phyloP scores from a whole-genome alignment of 371 early-diverging fungal species.

The Mucor plumbeus region DNA sequence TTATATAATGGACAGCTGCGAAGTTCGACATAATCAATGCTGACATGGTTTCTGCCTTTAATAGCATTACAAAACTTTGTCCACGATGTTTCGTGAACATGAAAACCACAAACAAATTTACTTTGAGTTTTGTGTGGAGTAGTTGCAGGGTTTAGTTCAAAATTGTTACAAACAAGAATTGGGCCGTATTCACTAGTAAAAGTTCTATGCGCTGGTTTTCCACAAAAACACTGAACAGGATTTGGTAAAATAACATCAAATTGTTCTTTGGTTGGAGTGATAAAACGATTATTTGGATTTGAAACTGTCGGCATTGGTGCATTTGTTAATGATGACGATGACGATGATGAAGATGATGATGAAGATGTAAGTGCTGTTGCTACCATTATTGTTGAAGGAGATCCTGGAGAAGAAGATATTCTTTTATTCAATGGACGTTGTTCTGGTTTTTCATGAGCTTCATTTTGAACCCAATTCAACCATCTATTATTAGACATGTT shows the following conservation, averaged over 20 bases:
- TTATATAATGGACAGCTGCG: constrained; percentile 49
- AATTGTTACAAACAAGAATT: constrained; percentile 22
- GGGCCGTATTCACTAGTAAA: constrained; percentile 29
- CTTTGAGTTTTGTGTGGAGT: neutral
- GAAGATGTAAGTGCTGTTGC: neutral
- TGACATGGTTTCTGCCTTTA: constrained; percentile 12
- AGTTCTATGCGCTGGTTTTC: constrained; percentile 30
- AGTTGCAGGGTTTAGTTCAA: neutral
- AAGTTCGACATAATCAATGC: constrained; percentile 38
- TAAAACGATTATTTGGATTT: neutral
- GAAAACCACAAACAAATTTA: constrained; percentile 48
- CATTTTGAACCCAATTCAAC: constrained; percentile 8
- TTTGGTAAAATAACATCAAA: constrained; percentile 17
- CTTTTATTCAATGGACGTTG: neutral
- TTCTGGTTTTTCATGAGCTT: neutral
- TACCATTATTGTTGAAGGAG: neutral
- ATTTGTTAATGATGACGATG: neutral
- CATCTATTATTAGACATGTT: constrained; percentile 6
- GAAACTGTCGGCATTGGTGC: neutral
- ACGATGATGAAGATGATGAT: neutral
- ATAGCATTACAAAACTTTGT: constrained; percentile 24
- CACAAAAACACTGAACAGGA: constrained; percentile 45
- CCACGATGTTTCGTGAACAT: constrained; percentile 50
- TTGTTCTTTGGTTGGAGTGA: constrained; percentile 14
- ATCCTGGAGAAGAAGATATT: neutral